Evolutionary conservation across 164 flowering plant species (phyloP), one percentile per base, ranked within the genome.

Genomic region (Saururus chinensis): DNA sequence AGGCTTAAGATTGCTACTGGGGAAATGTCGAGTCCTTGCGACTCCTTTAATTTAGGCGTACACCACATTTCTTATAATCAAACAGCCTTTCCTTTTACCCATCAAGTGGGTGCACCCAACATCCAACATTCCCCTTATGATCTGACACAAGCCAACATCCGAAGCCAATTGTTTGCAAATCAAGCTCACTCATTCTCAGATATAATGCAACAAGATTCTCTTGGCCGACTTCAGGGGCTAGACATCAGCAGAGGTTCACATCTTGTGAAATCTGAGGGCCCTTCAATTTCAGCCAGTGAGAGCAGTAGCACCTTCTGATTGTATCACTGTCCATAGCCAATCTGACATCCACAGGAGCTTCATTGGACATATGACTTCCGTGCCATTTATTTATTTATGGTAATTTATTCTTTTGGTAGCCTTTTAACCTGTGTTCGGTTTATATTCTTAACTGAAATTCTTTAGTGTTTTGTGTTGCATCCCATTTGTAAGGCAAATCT

Each of bases 151-250:
- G 66, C 82, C 48, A 82, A 72, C 73, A 71, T 77, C 57, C 63
- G 53, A 60, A 83, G 74, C 59, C 76, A 79, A 22, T 25, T 73
- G 67, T 66, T 68, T 57, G 60, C 75, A n/a, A 4, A 45, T 45
- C 77, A 78, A 16, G 61, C 80, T 19, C 73, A 71, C 49, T 65
- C 80, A 30, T 57, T 81, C 55, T 67, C 96, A 12, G 89, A 86
- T 16, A 67, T 79, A 77, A 54, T 78, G 74, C 89, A 80, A 66
- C 89, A 81, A 53, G 95, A 92, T 64, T 78, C 87, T 40, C 83
- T 92, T 54, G 88, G 95, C 35, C 82, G 86, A 59, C 72, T 89
- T 57, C 92, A 86, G 70, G 96, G 95, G 65, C 93, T 89, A 53
- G 96, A 92, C 61, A 89, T 88, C 60, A 70, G 82, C 76, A 75